Evolutionary conservation across 1,139 yeast species (phyloP).

Genomic region (Tardiomyces depauwii): DNA sequence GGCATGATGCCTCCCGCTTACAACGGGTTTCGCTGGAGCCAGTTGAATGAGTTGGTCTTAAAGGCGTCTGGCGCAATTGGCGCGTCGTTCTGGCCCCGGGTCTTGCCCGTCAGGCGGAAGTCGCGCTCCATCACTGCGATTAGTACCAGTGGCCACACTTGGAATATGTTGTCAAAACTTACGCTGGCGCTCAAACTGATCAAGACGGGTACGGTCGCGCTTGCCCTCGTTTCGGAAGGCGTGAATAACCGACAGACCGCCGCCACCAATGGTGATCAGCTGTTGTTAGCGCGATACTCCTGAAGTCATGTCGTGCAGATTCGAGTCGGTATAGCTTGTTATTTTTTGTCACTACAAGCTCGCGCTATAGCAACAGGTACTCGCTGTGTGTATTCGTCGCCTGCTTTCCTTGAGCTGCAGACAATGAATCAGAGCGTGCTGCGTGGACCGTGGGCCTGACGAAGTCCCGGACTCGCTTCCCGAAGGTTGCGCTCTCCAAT

Average conservation of each 20-base stretch:
- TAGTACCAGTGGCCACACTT: not conserved
- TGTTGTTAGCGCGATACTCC: constrained; percentile 8
- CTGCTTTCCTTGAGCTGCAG: too few species aligned
- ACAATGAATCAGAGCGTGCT: too few species aligned
- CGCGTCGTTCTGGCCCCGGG: constrained; percentile 57
- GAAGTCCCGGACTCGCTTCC: not conserved
- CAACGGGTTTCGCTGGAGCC: constrained; percentile 12
- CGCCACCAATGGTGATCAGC: constrained; percentile 43
- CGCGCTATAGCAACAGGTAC: too few species aligned
- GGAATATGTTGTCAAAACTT: constrained; percentile 16
- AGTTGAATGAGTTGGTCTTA: constrained; percentile 43
- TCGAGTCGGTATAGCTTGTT: too few species aligned
- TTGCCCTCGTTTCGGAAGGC: constrained; percentile 40
- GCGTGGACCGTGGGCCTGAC: too few species aligned
- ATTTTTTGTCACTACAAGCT: too few species aligned
- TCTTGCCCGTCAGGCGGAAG: constrained; percentile 59
- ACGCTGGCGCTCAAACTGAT: constrained; percentile 44
- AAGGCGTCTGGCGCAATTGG: constrained; percentile 67
- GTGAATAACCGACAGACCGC: constrained; percentile 37
- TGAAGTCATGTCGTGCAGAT: too few species aligned
- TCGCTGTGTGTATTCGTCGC: too few species aligned
- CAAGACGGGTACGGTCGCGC: constrained; percentile 46
- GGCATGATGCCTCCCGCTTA: too few species aligned
- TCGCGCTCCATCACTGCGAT: constrained; percentile 54
- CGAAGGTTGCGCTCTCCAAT: not conserved